A percentile compares a stretch with the other conserved stretches of the same genome.
Conservation (phyloP, 352 stramenopile species). For the Pythium apleroticum region DNA sequence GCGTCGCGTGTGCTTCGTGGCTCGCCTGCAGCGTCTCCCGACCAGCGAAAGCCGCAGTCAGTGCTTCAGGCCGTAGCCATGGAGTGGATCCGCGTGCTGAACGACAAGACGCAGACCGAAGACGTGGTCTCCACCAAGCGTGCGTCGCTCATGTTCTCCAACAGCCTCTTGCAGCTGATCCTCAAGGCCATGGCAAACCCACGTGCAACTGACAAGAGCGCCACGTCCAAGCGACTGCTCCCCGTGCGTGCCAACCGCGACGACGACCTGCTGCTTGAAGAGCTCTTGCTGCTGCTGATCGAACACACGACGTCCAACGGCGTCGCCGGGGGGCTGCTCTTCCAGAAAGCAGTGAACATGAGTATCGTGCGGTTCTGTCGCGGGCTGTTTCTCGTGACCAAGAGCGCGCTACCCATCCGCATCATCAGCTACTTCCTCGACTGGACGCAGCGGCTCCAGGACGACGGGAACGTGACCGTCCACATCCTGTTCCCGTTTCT, state of each 20-base stretch:
- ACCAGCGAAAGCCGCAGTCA: conserved; percentile 22
- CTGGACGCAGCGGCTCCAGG: conserved; percentile 36
- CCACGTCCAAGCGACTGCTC: conserved; percentile 27
- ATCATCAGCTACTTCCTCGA: conserved; percentile 46
- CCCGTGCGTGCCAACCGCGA: conserved; percentile 19
- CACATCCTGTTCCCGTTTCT: conserved; percentile 74
- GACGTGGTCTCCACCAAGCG: conserved; percentile 42
- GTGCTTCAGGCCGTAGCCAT: conserved; percentile 45
- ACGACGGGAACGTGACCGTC: conserved; percentile 53
- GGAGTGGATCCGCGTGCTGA: conserved; percentile 58
- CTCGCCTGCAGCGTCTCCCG: background rate
- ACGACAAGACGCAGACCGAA: conserved; percentile 22
- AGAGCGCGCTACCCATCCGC: conserved; percentile 42
- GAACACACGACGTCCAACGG: conserved; percentile 30
- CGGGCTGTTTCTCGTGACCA: conserved; percentile 53
- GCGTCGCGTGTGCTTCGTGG: conserved; percentile 5
- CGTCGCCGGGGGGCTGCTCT: conserved; percentile 36
- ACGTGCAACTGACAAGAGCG: background rate
- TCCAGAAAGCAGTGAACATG: conserved; percentile 70
- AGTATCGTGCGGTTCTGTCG: conserved; percentile 58
- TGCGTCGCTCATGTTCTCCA: conserved; percentile 48
- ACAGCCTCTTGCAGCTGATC: conserved; percentile 60
- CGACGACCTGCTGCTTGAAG: conserved; percentile 45
- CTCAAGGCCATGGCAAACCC: conserved; percentile 57
- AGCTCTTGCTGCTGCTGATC: conserved; percentile 45